Conservation (phyloP, 2,329 filamentous ascomycete genomes). For the Aspergillus pseudoterreus region DNA sequence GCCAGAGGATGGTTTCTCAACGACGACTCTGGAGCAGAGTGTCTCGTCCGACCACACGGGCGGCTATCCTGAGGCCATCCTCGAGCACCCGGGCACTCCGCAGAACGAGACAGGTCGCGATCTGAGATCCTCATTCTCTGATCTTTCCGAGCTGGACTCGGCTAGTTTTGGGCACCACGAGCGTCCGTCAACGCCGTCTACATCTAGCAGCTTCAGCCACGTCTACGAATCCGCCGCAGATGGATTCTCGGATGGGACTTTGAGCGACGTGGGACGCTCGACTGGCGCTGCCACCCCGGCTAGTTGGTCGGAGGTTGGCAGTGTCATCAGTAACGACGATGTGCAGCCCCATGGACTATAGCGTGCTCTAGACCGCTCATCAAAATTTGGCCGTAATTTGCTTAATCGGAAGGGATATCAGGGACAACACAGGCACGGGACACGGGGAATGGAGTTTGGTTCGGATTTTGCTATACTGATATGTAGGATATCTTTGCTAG, state of each 20-base stretch:
- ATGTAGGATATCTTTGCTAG: background rate
- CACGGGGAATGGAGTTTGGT: background rate
- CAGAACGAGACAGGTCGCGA: slow-evolving; percentile 17
- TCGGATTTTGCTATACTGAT: background rate
- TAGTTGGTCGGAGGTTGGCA: slow-evolving; percentile 45
- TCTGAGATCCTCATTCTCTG: slow-evolving; percentile 18
- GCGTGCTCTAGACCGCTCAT: slow-evolving; percentile 3
- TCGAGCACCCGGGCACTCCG: slow-evolving; percentile 27
- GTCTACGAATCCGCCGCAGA: slow-evolving; percentile 30
- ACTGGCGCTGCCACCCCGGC: slow-evolving; percentile 33
- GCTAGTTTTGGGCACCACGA: slow-evolving; percentile 14
- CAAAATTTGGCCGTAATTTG: background rate
- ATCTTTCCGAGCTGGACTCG: slow-evolving; percentile 14
- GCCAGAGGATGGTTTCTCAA: slow-evolving; percentile 19
- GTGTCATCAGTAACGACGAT: slow-evolving; percentile 41
- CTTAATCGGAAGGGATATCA: background rate
- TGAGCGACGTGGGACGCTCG: slow-evolving; percentile 34
- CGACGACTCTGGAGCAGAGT: slow-evolving; percentile 8
- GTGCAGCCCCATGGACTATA: slow-evolving; percentile 23
- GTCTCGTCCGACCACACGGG: slow-evolving; percentile 32
- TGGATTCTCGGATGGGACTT: slow-evolving; percentile 33
- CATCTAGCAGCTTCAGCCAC: slow-evolving; percentile 36
- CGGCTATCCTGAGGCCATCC: slow-evolving; percentile 28
- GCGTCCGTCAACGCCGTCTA: slow-evolving; percentile 35
- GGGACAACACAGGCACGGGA: background rate